Percentiles rank a stretch among this genome's conserved stretches.
phyloP scores from a whole-genome alignment of 2,329 filamentous ascomycete genomes.

The Neoscytalidium dimidiatum region DNA sequence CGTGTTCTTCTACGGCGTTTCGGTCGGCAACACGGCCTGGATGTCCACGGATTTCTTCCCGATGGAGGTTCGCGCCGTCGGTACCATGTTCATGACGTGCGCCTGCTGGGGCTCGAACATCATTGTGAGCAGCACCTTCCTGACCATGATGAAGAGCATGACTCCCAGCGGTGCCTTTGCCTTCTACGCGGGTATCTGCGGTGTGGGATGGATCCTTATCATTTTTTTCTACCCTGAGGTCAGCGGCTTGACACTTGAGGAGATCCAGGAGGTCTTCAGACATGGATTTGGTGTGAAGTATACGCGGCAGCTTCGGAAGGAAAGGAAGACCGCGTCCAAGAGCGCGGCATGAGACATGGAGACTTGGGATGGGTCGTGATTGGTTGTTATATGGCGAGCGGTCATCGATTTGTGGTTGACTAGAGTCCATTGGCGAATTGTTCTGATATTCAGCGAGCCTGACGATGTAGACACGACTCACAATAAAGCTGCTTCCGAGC shows the following conservation, averaged over 20 bases:
- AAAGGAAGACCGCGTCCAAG: conserved; percentile 27
- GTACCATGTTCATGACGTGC: conserved; percentile 52
- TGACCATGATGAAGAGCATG: conserved; percentile 53
- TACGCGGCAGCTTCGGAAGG: conserved; percentile 43
- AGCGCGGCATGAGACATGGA: conserved; percentile 30
- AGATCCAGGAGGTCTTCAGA: conserved; percentile 54
- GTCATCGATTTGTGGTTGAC: no score
- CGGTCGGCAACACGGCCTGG: conserved; percentile 52
- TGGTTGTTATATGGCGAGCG: background rate
- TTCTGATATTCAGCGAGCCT: background rate
- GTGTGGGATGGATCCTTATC: conserved; percentile 50
- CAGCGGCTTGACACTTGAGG: conserved; percentile 57
- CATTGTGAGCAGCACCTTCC: conserved; percentile 53
- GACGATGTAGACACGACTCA: no score
- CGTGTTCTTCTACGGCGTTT: conserved; percentile 47
- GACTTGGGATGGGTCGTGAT: background rate
- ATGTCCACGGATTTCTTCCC: conserved; percentile 50
- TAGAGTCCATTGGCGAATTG: background rate
- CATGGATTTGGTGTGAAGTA: conserved; percentile 42
- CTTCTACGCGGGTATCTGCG: conserved; percentile 54
- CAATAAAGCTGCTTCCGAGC: no score
- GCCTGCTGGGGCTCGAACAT: conserved; percentile 39
- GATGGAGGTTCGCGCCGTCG: conserved; percentile 51
- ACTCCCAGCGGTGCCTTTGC: conserved; percentile 55
- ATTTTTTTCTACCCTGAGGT: conserved; percentile 57